A percentile compares a stretch with the other conserved stretches of the same genome.
These are phyloP conservation scores for Cornus suecica DNA, from an alignment of 148 eudicot species.

Conservation along the genomic window DNA sequence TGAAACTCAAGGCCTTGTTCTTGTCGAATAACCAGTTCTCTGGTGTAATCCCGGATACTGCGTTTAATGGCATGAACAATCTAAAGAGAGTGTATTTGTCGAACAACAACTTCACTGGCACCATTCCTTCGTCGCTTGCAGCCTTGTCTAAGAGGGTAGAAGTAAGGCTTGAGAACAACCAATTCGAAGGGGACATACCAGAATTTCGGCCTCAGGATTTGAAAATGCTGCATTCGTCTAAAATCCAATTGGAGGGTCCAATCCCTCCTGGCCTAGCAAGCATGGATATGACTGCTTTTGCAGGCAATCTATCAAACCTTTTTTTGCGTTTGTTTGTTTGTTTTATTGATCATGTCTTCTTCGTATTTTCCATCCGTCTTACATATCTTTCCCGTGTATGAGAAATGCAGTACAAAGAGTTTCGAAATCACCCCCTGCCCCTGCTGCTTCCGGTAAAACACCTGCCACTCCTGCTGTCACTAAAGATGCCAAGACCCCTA, in stretches of 20 bases:
- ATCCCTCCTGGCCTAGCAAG: slow-evolving; percentile 42
- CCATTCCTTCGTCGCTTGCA: slow-evolving; percentile 57
- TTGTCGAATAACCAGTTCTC: slow-evolving; percentile 61
- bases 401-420: slow-evolving; percentile 54
- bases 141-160: slow-evolving; percentile 50
- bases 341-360: background rate
- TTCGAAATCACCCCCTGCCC: slow-evolving; percentile 67
- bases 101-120: slow-evolving; percentile 57
- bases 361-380: too few relatives aligned
- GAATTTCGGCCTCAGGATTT: slow-evolving; percentile 29
- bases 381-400: background rate
- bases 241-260: slow-evolving; percentile 71
- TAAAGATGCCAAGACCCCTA: too few relatives aligned
- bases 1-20: slow-evolving; percentile 44
- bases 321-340: too few relatives aligned
- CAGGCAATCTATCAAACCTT: slow-evolving; percentile 21
- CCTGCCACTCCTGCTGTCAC: background rate
- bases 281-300: slow-evolving; percentile 30
- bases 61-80: slow-evolving; percentile 63
- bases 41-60: slow-evolving; percentile 60
- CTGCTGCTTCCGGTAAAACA: slow-evolving; percentile 20
- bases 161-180: slow-evolving; percentile 57
- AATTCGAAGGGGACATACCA: slow-evolving; percentile 62
- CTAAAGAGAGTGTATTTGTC: slow-evolving; percentile 59
- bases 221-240: slow-evolving; percentile 41